phyloP scores from a whole-genome alignment of 495 filamentous ascomycete genomes.

The Penicillium antarcticum region DNA sequence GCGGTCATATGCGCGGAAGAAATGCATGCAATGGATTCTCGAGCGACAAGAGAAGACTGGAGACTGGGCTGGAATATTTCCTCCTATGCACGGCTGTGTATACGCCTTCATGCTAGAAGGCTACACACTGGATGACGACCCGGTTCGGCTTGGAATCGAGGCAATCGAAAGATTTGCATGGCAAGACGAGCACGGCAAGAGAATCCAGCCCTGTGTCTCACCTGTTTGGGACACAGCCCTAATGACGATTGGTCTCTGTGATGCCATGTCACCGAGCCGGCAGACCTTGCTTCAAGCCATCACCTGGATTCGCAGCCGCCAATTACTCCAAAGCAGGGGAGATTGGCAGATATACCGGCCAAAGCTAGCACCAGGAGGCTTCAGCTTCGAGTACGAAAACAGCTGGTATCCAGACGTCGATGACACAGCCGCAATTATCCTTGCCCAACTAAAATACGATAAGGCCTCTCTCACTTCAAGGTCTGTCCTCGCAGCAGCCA shows the following conservation, averaged over 20 bases:
- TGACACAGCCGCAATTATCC: slow-evolving; percentile 36
- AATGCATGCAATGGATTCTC: slow-evolving; percentile 28
- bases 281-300: slow-evolving; percentile 10
- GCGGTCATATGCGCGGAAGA: slow-evolving; percentile 10
- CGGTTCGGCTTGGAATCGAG: slow-evolving; percentile 12
- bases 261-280: slow-evolving; percentile 6
- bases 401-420: slow-evolving; percentile 42
- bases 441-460: slow-evolving; percentile 31
- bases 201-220: slow-evolving; percentile 24
- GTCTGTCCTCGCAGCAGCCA: slow-evolving; percentile 12
- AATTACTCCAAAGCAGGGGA: slow-evolving; percentile 20
- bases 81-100: slow-evolving; percentile 25
- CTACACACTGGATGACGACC: slow-evolving; percentile 12
- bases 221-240: slow-evolving; percentile 40
- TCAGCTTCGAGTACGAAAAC: slow-evolving; percentile 34
- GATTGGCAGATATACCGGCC: slow-evolving; percentile 35
- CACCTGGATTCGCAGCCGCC: slow-evolving; percentile 22
- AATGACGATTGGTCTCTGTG: slow-evolving; percentile 30
- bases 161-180: slow-evolving; percentile 27
- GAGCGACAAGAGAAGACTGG: slow-evolving; percentile 30
- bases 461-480: neutral
- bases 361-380: slow-evolving; percentile 21
- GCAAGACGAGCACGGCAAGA: slow-evolving; percentile 17
- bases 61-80: slow-evolving; percentile 30
- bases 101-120: slow-evolving; percentile 32